phyloP scores from a whole-genome alignment of 495 filamentous ascomycete species.

The Penicillium parvum region DNA sequence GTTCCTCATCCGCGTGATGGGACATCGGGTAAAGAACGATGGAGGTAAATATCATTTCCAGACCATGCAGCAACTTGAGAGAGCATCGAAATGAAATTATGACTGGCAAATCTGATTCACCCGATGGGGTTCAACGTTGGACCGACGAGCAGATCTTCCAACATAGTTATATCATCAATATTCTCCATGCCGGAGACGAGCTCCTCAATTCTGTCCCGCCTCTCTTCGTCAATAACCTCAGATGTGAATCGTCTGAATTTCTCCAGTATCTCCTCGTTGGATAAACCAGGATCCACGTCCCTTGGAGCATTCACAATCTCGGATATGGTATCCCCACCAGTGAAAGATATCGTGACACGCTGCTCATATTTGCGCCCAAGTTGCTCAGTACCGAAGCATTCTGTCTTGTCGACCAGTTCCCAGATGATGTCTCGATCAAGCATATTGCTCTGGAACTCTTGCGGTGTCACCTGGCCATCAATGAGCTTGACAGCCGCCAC shows the following conservation, averaged over 20 bases:
- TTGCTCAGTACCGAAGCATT: constrained; percentile 26
- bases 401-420: constrained; percentile 31
- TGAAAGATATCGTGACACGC: constrained; percentile 3
- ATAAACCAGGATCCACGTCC: constrained; percentile 6
- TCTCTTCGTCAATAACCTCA: constrained; percentile 21
- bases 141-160: neutral
- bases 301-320: neutral
- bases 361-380: constrained; percentile 9
- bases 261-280: constrained; percentile 33
- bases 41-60: too few relatives aligned
- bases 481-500: constrained; percentile 38
- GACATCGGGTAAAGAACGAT: too few relatives aligned
- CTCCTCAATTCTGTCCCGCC: constrained; percentile 30
- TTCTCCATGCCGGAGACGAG: constrained; percentile 25
- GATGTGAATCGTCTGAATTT: constrained; percentile 30
- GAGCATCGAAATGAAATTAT: too few relatives aligned
- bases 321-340: neutral
- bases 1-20: too few relatives aligned
- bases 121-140: constrained; percentile 2
- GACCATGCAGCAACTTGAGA: too few relatives aligned
- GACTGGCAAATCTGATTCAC: too few relatives aligned
- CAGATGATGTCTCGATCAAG: constrained; percentile 39
- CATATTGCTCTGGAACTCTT: constrained; percentile 27
- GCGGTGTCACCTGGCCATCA: constrained; percentile 31
- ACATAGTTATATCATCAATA: constrained; percentile 10